Percentiles rank a stretch among this genome's conserved stretches.
phyloP scores from a whole-genome alignment of 1,284 basidiomycete species.

The Pseudozyma sp. region DNA sequence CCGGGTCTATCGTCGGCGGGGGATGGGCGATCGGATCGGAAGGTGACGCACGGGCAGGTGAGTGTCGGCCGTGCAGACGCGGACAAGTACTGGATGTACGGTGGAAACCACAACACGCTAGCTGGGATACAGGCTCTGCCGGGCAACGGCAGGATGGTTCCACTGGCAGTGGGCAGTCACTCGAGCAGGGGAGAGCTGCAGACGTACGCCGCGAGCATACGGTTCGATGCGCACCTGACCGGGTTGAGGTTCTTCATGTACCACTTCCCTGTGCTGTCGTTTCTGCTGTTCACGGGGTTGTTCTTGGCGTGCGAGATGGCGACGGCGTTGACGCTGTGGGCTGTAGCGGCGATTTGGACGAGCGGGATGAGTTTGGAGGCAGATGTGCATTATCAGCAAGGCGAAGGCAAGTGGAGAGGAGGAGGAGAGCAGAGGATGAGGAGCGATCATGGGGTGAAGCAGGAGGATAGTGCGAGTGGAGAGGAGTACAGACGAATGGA shows the following conservation, averaged over 20 bases:
- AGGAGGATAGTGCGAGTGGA: slow-evolving; percentile 14
- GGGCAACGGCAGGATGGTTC: slow-evolving; percentile 19
- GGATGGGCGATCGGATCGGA: slow-evolving; percentile 34
- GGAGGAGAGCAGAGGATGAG: slow-evolving; percentile 1
- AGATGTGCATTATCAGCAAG: slow-evolving; percentile 40
- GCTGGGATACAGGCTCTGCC: slow-evolving; percentile 27
- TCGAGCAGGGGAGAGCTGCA: slow-evolving; percentile 62
- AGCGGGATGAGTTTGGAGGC: slow-evolving; percentile 43
- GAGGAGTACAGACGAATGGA: slow-evolving; percentile 20
- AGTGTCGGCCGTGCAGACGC: slow-evolving; percentile 57
- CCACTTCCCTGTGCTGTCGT: slow-evolving; percentile 60
- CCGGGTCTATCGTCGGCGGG: slow-evolving; percentile 29
- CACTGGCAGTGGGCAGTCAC: slow-evolving; percentile 37
- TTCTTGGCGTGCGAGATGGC: slow-evolving; percentile 63
- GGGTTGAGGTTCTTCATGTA: slow-evolving; percentile 66
- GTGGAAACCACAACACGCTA: slow-evolving; percentile 42
- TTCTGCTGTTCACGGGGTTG: slow-evolving; percentile 59
- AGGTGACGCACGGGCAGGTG: slow-evolving; percentile 44
- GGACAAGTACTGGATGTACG: slow-evolving; percentile 58
- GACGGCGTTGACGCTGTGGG: slow-evolving; percentile 62
- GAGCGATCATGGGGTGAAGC: slow-evolving; percentile 2
- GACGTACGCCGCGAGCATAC: slow-evolving; percentile 54
- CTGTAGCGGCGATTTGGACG: slow-evolving; percentile 56
- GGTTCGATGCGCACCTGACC: slow-evolving; percentile 64
- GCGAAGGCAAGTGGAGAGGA: slow-evolving; percentile 5